Evolutionary conservation across 208 protist species (phyloP).

Genomic region (Blechomonas ayalai): DNA sequence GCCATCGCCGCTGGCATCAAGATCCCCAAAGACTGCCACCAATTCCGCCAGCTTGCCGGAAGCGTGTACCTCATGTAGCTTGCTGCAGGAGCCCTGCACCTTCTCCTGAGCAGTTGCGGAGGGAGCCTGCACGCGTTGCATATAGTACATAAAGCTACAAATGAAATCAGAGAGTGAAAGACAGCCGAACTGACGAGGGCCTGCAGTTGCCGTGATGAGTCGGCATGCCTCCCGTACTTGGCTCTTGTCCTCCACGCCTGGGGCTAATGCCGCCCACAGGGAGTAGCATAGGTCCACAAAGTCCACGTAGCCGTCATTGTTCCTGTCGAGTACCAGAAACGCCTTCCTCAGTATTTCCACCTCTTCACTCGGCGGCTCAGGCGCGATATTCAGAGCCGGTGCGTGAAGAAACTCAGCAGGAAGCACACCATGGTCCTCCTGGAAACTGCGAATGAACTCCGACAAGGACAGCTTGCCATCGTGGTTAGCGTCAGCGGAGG

Average conservation of each 20-base stretch:
- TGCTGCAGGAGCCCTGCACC: slow-evolving; percentile 33
- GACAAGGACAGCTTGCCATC: slow-evolving; percentile 68
- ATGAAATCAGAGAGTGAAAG: slow-evolving; percentile 66
- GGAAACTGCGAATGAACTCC: slow-evolving; percentile 83
- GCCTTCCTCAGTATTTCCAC: slow-evolving; percentile 49
- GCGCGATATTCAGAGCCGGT: slow-evolving; percentile 6
- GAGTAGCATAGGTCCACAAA: slow-evolving; percentile 50
- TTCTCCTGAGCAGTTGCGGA: slow-evolving; percentile 45
- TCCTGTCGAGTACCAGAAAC: slow-evolving; percentile 66
- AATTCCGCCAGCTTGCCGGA: slow-evolving; percentile 53
- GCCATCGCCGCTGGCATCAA: slow-evolving; percentile 26
- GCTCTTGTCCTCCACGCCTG: slow-evolving; percentile 26
- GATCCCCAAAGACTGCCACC: slow-evolving; percentile 22
- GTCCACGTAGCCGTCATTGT: slow-evolving; percentile 70
- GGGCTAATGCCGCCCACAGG: slow-evolving; percentile 50
- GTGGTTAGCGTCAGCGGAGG: slow-evolving; percentile 53
- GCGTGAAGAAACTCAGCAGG: slow-evolving; percentile 66
- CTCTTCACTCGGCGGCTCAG: slow-evolving; percentile 56
- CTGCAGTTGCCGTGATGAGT: slow-evolving; percentile 72
- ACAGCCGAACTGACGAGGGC: slow-evolving; percentile 23
- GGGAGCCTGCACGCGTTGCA: slow-evolving; percentile 46
- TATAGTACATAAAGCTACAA: slow-evolving; percentile 41
- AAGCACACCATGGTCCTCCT: slow-evolving; percentile 82
- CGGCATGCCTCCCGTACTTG: slow-evolving; percentile 72
- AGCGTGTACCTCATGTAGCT: slow-evolving; percentile 41